Percentiles rank a stretch among this genome's conserved stretches.
These are phyloP conservation scores for Nitzschia putrida DNA, from an alignment of 108 stramenopile species.

Conservation along the genomic window DNA sequence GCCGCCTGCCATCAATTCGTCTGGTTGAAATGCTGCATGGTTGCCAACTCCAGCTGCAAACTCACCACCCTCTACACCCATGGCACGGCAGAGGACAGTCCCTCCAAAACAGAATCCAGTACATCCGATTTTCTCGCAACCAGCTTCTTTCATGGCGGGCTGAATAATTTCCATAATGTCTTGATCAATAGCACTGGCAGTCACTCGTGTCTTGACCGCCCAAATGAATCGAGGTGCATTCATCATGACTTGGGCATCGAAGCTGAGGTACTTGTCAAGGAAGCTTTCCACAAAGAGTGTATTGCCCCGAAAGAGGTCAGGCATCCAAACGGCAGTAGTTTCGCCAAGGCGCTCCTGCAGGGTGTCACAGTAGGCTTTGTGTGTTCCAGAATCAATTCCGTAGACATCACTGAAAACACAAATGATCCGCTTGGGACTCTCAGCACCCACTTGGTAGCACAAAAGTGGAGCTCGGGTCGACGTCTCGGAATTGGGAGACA, in stretches of 20 bases:
- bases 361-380: not conserved
- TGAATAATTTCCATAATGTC: conserved; percentile 1
- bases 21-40: not conserved
- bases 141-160: not conserved
- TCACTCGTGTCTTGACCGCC: not conserved
- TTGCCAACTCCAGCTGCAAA: not conserved
- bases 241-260: not conserved
- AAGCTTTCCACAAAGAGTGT: not conserved
- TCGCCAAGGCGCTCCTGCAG: not conserved
- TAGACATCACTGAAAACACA: conserved; percentile 1
- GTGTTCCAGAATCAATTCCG: not conserved
- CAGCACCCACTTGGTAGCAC: not conserved
- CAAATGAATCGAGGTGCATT: not conserved
- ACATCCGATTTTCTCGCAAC: not conserved
- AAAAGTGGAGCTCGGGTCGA: not conserved
- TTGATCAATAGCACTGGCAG: not conserved
- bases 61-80: not conserved
- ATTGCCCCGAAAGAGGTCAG: not conserved
- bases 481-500: not conserved
- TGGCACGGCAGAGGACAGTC: not conserved
- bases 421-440: conserved; percentile 2
- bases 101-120: not conserved
- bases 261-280: not conserved
- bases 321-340: not conserved
- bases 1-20: not conserved